Percentiles rank a stretch among this genome's conserved stretches.
Conservation (phyloP, 2,329 filamentous ascomycete species). For the Epichloe glyceriae region DNA sequence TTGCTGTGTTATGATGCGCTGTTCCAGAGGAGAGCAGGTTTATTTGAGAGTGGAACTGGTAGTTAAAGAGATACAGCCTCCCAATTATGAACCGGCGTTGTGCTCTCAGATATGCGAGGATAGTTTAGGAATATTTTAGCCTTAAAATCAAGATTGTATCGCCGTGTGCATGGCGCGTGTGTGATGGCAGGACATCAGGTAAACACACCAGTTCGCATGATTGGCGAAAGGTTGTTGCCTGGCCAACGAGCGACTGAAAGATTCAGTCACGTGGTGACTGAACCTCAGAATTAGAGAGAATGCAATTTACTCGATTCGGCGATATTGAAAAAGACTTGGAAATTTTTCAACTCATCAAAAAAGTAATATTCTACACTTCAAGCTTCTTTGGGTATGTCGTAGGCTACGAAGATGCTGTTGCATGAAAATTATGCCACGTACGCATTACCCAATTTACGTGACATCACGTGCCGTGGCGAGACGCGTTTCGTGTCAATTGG, state of each 20-base stretch:
- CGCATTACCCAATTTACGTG: constrained; percentile 19
- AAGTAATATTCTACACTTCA: no score
- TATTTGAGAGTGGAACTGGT: neutral
- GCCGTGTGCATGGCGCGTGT: neutral
- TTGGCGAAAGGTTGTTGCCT: constrained; percentile 17
- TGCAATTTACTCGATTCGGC: neutral
- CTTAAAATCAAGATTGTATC: neutral
- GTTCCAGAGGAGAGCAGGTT: neutral
- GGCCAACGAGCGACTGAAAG: constrained; percentile 16
- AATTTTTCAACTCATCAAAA: no score
- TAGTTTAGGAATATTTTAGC: neutral
- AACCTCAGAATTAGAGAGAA: no score
- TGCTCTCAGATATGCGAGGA: neutral
- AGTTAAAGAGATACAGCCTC: neutral
- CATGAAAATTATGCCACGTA: neutral
- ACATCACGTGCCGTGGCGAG: constrained; percentile 22
- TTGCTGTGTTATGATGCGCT: neutral
- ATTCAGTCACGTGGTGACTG: neutral
- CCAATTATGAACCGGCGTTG: neutral
- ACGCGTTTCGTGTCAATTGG: constrained; percentile 14
- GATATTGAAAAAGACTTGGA: neutral
- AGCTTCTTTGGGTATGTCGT: neutral
- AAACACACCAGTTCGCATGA: constrained; percentile 12
- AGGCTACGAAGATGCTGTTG: neutral
- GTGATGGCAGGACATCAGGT: neutral